Conservation (phyloP, 225 moss, liverwort and hornwort species). For the Physcomitrellopsis africana region DNA sequence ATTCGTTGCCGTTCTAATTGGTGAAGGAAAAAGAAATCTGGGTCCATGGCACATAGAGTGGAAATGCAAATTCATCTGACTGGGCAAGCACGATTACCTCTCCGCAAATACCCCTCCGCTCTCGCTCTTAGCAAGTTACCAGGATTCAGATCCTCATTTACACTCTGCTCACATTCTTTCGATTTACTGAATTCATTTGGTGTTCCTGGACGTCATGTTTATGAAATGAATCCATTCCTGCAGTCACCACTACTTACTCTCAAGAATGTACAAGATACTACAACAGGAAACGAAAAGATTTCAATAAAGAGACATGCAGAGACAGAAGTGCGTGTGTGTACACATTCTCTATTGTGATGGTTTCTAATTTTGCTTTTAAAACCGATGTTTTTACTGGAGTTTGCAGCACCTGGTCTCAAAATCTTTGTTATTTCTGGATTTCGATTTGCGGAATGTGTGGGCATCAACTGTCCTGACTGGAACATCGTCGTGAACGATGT, state of each 20-base stretch:
- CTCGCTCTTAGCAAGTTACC: slow-evolving; percentile 8
- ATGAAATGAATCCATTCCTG: too few relatives aligned
- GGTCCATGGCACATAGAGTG: neutral
- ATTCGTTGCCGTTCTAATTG: neutral
- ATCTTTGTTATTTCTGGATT: neutral
- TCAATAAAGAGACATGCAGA: too few relatives aligned
- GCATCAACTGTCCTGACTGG: slow-evolving; percentile 16
- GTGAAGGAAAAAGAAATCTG: neutral
- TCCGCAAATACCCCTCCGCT: neutral
- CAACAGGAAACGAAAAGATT: too few relatives aligned
- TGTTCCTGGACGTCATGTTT: too few relatives aligned
- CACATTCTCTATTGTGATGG: too few relatives aligned
- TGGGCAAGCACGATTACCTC: neutral
- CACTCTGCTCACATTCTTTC: too few relatives aligned
- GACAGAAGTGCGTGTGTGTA: too few relatives aligned
- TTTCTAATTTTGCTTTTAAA: too few relatives aligned
- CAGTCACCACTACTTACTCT: too few relatives aligned
- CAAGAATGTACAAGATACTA: too few relatives aligned
- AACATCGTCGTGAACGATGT: slow-evolving; percentile 3
- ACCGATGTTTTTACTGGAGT: neutral
- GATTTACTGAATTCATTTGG: too few relatives aligned
- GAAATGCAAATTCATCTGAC: neutral
- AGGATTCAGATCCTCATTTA: neutral
- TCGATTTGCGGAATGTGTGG: slow-evolving; percentile 6
- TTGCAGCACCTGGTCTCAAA: neutral